Percentiles rank a stretch among this genome's conserved stretches.
Conservation (phyloP, 2,329 filamentous ascomycete species). For the Endocalyx cinctus region DNA sequence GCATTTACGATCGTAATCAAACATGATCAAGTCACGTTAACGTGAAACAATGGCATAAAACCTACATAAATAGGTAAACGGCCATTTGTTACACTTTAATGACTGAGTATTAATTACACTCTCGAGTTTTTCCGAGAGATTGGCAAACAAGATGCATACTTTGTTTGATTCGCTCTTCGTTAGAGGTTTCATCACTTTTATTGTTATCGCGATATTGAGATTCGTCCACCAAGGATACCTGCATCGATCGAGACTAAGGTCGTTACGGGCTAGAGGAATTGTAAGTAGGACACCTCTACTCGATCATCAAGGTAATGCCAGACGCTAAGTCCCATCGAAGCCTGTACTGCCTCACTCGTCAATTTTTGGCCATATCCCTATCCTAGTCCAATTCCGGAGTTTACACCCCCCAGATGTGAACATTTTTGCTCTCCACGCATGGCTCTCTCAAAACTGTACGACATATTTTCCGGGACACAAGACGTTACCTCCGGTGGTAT, state of each 20-base stretch:
- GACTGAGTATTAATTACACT: too few relatives aligned
- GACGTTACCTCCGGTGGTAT: slow-evolving; percentile 20
- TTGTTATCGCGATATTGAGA: slow-evolving; percentile 11
- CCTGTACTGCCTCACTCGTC: slow-evolving; percentile 23
- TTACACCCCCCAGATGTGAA: slow-evolving; percentile 21
- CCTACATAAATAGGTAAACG: too few relatives aligned
- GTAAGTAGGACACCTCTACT: slow-evolving; percentile 14
- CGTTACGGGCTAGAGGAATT: slow-evolving; percentile 20
- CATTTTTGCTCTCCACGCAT: slow-evolving; percentile 19
- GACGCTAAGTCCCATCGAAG: slow-evolving; percentile 16
- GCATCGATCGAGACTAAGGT: slow-evolving; percentile 12
- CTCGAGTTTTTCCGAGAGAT: too few relatives aligned
- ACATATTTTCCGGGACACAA: slow-evolving; percentile 21
- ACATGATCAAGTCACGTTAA: too few relatives aligned
- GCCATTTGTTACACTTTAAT: too few relatives aligned
- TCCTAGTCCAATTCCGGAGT: slow-evolving; percentile 19
- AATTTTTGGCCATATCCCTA: slow-evolving; percentile 19
- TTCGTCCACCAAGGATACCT: slow-evolving; percentile 20
- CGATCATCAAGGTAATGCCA: background rate
- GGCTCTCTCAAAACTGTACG: slow-evolving; percentile 18
- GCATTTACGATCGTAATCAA: too few relatives aligned
- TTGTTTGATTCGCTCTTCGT: slow-evolving; percentile 10
- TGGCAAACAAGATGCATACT: too few relatives aligned
- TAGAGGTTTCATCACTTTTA: slow-evolving; percentile 13
- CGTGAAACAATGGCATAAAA: too few relatives aligned